Evolutionary conservation across 306 rosid species (phyloP), one percentile per base, ranked within the genome.

Genomic region (Elaeagnus macrophylla): DNA sequence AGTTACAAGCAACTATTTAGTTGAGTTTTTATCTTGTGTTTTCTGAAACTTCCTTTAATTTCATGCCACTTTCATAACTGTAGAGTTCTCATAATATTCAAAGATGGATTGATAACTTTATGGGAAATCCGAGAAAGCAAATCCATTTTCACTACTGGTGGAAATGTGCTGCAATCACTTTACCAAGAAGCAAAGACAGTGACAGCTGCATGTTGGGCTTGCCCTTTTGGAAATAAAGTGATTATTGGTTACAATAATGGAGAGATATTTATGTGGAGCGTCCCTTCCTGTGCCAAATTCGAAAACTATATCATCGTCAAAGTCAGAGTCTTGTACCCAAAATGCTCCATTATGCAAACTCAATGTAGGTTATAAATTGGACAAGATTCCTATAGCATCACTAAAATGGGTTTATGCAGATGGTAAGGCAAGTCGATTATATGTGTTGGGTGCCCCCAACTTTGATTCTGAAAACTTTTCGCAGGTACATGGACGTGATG

Each of bases 161-260:
- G 83, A 60, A 81, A 58, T 38, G 15, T 59, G 50, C 64, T 63
- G 61, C 94, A 72, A 42, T 44, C 82, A 45, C 60, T 68, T 6
- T 45, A 77, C 52, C 76, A 68, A 48, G 97, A 81, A 76, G 61
- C 84, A 56, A 86, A 73, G 76, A 83, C 79, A 62, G 95, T 78
- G 38, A 83, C 95, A 51, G 72, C 78, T 59, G 97, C 94, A 53
- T 83, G 97, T 62, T 90, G 97, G 95, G 88, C 70, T 49, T 90
- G 95, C 67, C 88, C 90, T 37, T 72, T 54, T 58, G 97, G 97
- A 69, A 83, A 78, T 57, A 90, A 82, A 67, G 84, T 83, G 57
- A 84, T 73, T 75, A 74, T 90, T 54, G 94, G 95, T 62, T 90
- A 86, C 81, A 79, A 19, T 83, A 86, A 83, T 20, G 97, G 97